A percentile compares a stretch with the other conserved stretches of the same genome.
phyloP scores from a whole-genome alignment of 768 basidiomycete species.

The Ramaria sp. region DNA sequence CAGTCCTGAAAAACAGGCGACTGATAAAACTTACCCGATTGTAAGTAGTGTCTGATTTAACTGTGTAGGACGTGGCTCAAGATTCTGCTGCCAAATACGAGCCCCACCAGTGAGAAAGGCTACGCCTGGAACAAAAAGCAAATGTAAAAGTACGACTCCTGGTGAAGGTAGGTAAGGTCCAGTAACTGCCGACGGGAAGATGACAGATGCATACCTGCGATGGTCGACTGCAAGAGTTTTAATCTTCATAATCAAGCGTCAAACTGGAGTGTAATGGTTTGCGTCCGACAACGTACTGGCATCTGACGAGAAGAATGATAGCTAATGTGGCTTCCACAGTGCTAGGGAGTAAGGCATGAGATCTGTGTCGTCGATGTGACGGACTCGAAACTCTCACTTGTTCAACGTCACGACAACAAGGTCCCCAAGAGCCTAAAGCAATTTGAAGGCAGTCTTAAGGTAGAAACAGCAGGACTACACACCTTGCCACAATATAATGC shows the following conservation, averaged over 20 bases:
- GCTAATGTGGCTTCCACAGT: constrained; percentile 64
- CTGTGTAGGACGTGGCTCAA: constrained; percentile 54
- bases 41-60: constrained; percentile 61
- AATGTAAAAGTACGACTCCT: constrained; percentile 67
- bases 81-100: constrained; percentile 53
- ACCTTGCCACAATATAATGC: constrained; percentile 41
- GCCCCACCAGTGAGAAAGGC: constrained; percentile 66
- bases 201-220: constrained; percentile 32
- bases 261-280: not conserved
- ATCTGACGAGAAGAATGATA: constrained; percentile 55
- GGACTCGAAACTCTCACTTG: constrained; percentile 36
- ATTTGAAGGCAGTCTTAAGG: not conserved
- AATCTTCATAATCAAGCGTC: constrained; percentile 28
- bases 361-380: not conserved
- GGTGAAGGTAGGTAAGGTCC: not conserved
- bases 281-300: constrained; percentile 43
- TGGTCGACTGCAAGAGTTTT: constrained; percentile 56
- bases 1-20: not conserved
- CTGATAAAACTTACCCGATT: constrained; percentile 39
- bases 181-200: not conserved
- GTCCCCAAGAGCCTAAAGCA: constrained; percentile 41
- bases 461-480: not conserved
- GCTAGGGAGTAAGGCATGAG: constrained; percentile 22
- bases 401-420: constrained; percentile 53
- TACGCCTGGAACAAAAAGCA: constrained; percentile 59